Base-by-base conservation (phyloP, 129 eudicot genomes). In the Flaveria brownii region DNA sequence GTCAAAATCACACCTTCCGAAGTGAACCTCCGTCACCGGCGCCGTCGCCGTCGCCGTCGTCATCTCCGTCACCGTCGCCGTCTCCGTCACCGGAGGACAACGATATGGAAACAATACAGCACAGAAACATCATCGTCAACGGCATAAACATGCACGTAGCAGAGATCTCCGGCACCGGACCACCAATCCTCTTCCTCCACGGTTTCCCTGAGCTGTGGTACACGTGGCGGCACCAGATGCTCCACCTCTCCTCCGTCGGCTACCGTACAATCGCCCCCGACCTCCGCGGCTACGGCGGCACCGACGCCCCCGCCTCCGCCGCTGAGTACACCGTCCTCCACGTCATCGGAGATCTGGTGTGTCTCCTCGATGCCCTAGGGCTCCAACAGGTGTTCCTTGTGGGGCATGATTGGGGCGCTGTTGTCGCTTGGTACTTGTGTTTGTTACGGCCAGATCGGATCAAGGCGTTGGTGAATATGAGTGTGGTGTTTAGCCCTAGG, bases 201-300 rank as follows among this genome's bases (percentile, higher is more conserved):
- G 98, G 98, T 49, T 92, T 90, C 87, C 96, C 98, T 0, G 93
- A 92, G 57, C 91, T 87, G 68, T 89, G 96, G 96, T 74, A 74
- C 61, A 8, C 78, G 11, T 74, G 78, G 78, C 70, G 78, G 15
- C 78, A 92, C 85, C 98, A 92, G 88, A 79, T 92, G 87, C 86
- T 86, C 28, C 57, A 46, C 20, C 93, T 89, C 16, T 85, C 96
- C 12, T 60, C 93, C 77, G 68, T 68, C 10, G 98, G 98, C 28
- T 92, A 83, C 82, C 93, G 89, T 6, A 82, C 87, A 33, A 83
- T 89, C 74, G 97, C 97, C 17, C 96, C 97, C 28, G 97, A 92
- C 67, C 93, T 92, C 71, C 91, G 98, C 36, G 98, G 96, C 71
- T 92, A 47, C 82, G 98, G 98, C n/a, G 98, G 86, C 71, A 76